phyloP scores from a whole-genome alignment of 345 rosid species.

The Murraya paniculata region DNA sequence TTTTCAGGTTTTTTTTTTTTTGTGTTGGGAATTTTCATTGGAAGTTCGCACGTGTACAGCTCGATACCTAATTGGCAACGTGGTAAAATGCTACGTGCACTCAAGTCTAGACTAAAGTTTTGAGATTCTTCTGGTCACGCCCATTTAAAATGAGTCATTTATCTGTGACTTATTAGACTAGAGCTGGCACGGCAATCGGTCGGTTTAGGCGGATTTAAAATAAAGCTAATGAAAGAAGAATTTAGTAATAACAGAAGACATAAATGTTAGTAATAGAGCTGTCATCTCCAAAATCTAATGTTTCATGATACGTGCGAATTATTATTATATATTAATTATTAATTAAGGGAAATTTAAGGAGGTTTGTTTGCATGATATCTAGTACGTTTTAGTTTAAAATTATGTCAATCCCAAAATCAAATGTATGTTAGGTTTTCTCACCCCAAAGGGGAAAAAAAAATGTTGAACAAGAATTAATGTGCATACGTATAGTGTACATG shows the following conservation, averaged over 20 bases:
- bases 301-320: conserved; percentile 7
- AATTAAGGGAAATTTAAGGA: not conserved
- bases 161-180: not conserved
- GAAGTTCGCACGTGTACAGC: conserved; percentile 64
- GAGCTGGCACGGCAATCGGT: conserved; percentile 5
- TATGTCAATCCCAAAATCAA: too few species aligned
- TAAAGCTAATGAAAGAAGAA: not conserved
- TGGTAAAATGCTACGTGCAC: conserved; percentile 22
- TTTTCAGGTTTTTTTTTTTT: not conserved
- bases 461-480: too few species aligned
- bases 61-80: conserved; percentile 26
- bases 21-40: not conserved
- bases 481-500: not conserved
- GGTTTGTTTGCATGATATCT: not conserved
- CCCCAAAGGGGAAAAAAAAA: too few species aligned
- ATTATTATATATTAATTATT: not conserved
- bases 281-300: not conserved
- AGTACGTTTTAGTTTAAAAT: not conserved
- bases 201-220: not conserved
- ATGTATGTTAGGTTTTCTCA: too few species aligned
- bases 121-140: not conserved
- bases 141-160: not conserved
- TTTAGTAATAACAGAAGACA: not conserved
- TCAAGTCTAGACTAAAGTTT: not conserved
- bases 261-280: not conserved